Base-by-base conservation (phyloP, 169 alveolate genomes). In the Plasmodium cynomolgi region DNA sequence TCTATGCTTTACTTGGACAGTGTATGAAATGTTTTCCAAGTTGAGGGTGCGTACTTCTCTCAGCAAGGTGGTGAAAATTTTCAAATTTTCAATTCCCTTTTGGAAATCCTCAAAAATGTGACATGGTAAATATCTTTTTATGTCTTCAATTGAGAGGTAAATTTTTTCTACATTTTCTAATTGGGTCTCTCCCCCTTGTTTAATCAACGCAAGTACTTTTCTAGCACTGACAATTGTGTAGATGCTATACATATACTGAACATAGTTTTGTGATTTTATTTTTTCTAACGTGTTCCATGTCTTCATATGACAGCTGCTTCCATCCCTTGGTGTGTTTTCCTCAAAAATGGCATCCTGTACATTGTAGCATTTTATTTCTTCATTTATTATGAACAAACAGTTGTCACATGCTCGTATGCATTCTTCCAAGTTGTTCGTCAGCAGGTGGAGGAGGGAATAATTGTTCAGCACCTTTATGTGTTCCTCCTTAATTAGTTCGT, bases 191-290 rank as follows among this genome's bases (percentile, higher is more conserved):
- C 31, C 31, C 20, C 68, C 62, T 26, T 68, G 77, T 37, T 86
- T 86, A 44, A 75, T 86, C 33, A 54, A 75, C 77, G 93, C 93
- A 56, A 54, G 81, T 8, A 77, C 44, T 77, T 75, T 86, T 86
- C 93, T 77, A 33, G 81, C 84, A 75, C 39, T 37, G 26, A 86
- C 93, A 54, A 86, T 86, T 54, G 81, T 41, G 71, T 86, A 86
- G 56, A 86, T 86, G 31, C 71, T 77, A 73, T 86, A 86, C 50
- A 86, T 11, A 86, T 86, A 86, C 37, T 86, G 79, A 79, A 86
- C 44, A 77, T 77, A 86, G 44, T 86, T 86, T 86, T 50, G n/a
- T 17, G 83, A 47, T 77, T 86, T 86, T 20, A 86, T 86, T 39
- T 86, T 79, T 39, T 86, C 93, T 77, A 86, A 86, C 29, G 58